phyloP scores from a whole-genome alignment of 202 grass and related monocot genomes.

The Carex arenaria region DNA sequence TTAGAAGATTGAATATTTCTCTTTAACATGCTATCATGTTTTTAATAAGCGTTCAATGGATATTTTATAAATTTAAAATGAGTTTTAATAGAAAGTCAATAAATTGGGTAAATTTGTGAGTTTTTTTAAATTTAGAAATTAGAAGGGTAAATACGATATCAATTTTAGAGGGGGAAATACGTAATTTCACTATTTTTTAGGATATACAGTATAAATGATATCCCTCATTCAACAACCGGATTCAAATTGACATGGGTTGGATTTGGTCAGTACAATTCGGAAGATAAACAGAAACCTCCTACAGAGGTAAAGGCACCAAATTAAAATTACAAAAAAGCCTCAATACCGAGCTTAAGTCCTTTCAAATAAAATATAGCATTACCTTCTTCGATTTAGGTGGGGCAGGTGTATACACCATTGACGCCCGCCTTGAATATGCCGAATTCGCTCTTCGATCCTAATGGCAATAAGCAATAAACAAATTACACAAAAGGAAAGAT shows the following conservation, averaged over 20 bases:
- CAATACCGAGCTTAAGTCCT: neutral
- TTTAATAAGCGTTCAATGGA: too few relatives aligned
- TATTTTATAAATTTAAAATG: too few relatives aligned
- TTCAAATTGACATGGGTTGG: too few relatives aligned
- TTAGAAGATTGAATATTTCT: too few relatives aligned
- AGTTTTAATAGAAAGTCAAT: too few relatives aligned
- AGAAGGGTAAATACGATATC: too few relatives aligned
- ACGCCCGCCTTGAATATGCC: slow-evolving; percentile 67
- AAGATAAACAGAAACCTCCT: neutral
- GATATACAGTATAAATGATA: too few relatives aligned
- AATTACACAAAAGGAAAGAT: neutral
- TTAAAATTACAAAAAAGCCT: neutral
- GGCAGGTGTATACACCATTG: slow-evolving; percentile 78
- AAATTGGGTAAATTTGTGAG: too few relatives aligned
- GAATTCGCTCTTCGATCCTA: slow-evolving; percentile 79
- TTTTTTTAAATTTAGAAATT: too few relatives aligned
- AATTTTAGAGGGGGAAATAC: too few relatives aligned
- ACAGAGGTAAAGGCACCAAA: neutral
- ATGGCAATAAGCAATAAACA: neutral
- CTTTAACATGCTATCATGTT: too few relatives aligned
- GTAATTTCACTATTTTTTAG: too few relatives aligned
- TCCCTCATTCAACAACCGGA: neutral
- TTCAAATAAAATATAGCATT: neutral
- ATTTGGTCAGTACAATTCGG: neutral
- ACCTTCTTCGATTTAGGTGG: slow-evolving; percentile 71